These are phyloP conservation scores for Teratosphaeria epicoccoides DNA, from an alignment of 2,329 filamentous ascomycete species.

Conservation along the genomic window DNA sequence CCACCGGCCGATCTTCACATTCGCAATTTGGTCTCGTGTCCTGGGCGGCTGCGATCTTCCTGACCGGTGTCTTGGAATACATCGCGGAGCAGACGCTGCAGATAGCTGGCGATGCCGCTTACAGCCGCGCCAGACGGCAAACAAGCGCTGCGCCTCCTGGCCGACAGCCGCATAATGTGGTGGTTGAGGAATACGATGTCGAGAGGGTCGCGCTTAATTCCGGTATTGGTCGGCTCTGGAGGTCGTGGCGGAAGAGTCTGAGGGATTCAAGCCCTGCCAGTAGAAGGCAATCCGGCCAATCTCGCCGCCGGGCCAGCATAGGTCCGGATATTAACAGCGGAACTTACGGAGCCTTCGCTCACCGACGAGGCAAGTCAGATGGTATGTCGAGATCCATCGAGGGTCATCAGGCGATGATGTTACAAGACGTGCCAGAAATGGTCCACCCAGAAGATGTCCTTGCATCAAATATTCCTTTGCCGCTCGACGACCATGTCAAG, in stretches of 20 bases:
- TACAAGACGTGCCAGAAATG: conserved; percentile 27
- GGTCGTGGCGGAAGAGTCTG: conserved; percentile 84
- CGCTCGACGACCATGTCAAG: conserved; percentile 48
- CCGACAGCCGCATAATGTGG: conserved; percentile 31
- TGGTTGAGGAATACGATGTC: conserved; percentile 86
- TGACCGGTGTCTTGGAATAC: conserved; percentile 89
- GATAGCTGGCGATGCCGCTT: conserved; percentile 77
- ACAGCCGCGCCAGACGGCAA: conserved; percentile 45
- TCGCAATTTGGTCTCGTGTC: conserved; percentile 49
- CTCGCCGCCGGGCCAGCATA: neutral
- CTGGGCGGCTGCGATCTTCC: conserved; percentile 85
- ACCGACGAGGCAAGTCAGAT: conserved; percentile 13
- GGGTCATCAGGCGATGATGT: neutral
- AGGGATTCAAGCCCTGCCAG: conserved; percentile 30
- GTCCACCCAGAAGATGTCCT: conserved; percentile 30
- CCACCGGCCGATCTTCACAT: conserved; percentile 38
- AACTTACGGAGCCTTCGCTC: conserved; percentile 6
- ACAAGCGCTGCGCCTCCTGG: neutral
- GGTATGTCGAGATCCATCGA: conserved; percentile 9
- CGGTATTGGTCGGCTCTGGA: conserved; percentile 80
- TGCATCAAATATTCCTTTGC: conserved; percentile 56
- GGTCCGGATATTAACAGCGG: conserved; percentile 1
- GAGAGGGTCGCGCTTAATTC: conserved; percentile 86
- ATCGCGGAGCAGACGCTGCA: conserved; percentile 84
- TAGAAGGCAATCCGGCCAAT: neutral